Base-by-base conservation (phyloP, 352 stramenopile species). In the Pythium inflatum region DNA sequence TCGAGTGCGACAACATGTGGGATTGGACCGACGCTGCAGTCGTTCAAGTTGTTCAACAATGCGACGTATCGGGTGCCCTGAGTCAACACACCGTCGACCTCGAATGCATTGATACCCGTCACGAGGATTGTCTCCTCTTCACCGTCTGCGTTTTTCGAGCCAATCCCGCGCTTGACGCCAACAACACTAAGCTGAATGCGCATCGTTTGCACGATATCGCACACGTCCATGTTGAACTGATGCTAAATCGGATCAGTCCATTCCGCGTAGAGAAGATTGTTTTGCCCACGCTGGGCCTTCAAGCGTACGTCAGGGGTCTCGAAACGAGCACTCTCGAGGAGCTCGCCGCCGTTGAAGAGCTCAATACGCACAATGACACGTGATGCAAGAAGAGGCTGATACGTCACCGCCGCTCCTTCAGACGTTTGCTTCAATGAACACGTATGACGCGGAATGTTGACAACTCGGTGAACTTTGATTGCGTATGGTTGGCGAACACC, bases 41-140 rank as follows among this genome's bases (percentile, higher is more conserved):
- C 80, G 71, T 92, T 79, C 53, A 94, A 46, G 65, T 94, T 95
- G 76, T 90, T 91, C 65, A 89, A 80, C 88, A 95, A 93, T 57
- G 82, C 78, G 24, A 90, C 77, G 66, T 94, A 95, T 28, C 88
- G 85, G 12, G 78, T 70, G 20, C 88, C 85, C 54, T 94, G 85
- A 2, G 71, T 72, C 6, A 95, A 72, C 54, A 69, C 71, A 30
- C 85, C 85, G 62, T 94, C 85, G 24, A 95, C 86, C 24, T 94
- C 85, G 25, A 95, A 95, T 1, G 82, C 82, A 62, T 95, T 95
- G 64, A 95, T 70, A 14, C 88, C 88, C 0, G 86, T 93, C 28
- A 91, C 82, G 4, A 95, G 75, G 66, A 95, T 92, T 24, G 78
- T 87, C 66, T 95, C 88, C 54, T 90, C 81, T 1, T 63, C 61